phyloP scores from a whole-genome alignment of 805 yeast species.

The Schizosaccharomyces osmophilus region DNA sequence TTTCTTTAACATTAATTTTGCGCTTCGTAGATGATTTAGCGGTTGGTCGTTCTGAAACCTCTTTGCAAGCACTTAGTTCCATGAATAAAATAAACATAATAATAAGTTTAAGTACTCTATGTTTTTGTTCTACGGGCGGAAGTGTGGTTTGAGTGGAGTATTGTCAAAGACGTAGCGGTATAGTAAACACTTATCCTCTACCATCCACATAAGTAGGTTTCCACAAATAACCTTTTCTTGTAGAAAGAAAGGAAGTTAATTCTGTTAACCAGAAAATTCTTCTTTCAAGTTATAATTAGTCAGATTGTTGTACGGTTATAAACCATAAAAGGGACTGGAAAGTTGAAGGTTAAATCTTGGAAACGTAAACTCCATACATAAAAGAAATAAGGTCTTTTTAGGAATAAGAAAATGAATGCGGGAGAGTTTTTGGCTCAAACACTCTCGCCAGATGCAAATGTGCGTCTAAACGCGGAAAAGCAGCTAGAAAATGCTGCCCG shows the following conservation, averaged over 20 bases:
- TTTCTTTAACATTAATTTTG: too few relatives aligned
- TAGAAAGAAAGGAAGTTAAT: neutral
- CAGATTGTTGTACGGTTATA: neutral
- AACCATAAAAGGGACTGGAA: neutral
- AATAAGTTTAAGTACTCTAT: neutral
- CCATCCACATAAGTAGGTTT: neutral
- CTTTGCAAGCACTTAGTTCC: too few relatives aligned
- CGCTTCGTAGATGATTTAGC: too few relatives aligned
- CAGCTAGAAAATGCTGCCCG: slow-evolving; percentile 3
- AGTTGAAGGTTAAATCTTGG: neutral
- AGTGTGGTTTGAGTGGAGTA: neutral
- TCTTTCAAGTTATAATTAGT: too few relatives aligned
- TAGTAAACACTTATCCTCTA: neutral
- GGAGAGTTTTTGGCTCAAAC: slow-evolving; percentile 2
- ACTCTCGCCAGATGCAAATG: slow-evolving; percentile 1
- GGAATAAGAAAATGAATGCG: neutral
- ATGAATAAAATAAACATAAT: too few relatives aligned
- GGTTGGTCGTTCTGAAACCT: too few relatives aligned
- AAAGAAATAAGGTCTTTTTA: neutral
- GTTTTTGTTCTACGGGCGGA: neutral
- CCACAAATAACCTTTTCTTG: neutral
- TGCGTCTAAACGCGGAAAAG: neutral
- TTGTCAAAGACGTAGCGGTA: neutral
- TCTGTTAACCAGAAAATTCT: too few relatives aligned
- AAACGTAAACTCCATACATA: neutral